Evolutionary conservation across 768 basidiomycete species (phyloP), one percentile per base, ranked within the genome.

Genomic region (Lactifluus volemus): DNA sequence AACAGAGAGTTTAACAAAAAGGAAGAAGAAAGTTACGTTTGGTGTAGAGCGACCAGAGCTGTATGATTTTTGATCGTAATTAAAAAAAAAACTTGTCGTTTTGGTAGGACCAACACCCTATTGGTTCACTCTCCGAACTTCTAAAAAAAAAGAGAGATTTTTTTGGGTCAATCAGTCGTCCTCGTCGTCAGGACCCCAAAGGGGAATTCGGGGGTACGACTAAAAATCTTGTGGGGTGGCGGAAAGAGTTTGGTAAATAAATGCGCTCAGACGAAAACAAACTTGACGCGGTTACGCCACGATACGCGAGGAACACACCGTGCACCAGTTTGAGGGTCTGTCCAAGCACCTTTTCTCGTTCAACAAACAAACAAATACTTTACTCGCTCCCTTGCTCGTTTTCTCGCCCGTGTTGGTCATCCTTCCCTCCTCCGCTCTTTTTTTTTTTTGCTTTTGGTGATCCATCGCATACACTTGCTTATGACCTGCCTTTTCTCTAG

Each of bases 11-110:
- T 66, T 70, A 3, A 81, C 80, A 73, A 85, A 63, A 38, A 76
- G 79, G 74, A 89, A 89, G 74, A 89, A 89, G 75, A 80, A 76
- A 58, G 88, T 90, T 1, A 84, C 79, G 2, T 90, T 91, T 71
- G 78, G 75, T 55, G 81, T 82, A 58, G 85, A 87, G 67, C 74
- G 77, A 60, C 84, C 82, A 34, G 88, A 89, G 63, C 65, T 89
- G 72, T 89, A 89, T 69, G 88, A 87, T 68, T 89, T 88, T 70
- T 55, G 55, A 55, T 36, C 10, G 50, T 89, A 73, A 80, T 59
- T 55, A 19, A 41, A 25, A 25, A n/a, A 25, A 25, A 25, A 51
- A n/a, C 17, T 38, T 57, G 60, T 45, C 42, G 10, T 44, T 53
- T 48, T 15, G 32, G 52, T 45, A 58, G 49, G 50, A 5, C n/a